Conservation (phyloP, 306 rosid species). For the Rosa multiflora region DNA sequence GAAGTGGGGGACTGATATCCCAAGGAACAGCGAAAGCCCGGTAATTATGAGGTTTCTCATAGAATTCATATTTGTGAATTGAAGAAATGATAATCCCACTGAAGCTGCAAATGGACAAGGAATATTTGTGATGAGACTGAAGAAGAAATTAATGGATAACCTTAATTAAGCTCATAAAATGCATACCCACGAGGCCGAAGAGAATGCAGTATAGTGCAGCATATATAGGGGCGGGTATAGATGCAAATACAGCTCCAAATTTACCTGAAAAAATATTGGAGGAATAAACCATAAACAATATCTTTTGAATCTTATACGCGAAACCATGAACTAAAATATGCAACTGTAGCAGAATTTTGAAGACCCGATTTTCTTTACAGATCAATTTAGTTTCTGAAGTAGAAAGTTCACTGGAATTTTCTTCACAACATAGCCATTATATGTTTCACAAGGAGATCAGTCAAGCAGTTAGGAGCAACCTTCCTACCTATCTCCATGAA, state of each 20-base stretch:
- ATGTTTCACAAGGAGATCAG: not conserved
- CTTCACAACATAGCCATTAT: not conserved
- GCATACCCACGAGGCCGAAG: conserved; percentile 89
- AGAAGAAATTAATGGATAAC: not conserved
- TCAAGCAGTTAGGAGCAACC: conserved; percentile 1
- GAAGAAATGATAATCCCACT: conserved; percentile 90
- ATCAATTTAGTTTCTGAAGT: not conserved
- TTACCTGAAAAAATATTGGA: conserved; percentile 53
- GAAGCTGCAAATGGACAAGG: conserved; percentile 59
- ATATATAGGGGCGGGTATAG: conserved; percentile 86
- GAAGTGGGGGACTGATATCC: conserved; percentile 84
- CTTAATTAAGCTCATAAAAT: conserved; percentile 5
- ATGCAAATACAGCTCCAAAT: conserved; percentile 98
- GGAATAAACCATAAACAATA: conserved; percentile 2
- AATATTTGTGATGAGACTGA: conserved; percentile 18
- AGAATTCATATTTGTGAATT: conserved; percentile 92
- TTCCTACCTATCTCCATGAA: conserved; percentile 16
- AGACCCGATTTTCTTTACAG: not conserved
- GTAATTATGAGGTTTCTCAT: conserved; percentile 94
- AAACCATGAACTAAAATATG: not conserved
- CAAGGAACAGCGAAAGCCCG: conserved; percentile 86
- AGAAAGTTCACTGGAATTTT: not conserved
- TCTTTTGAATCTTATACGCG: not conserved
- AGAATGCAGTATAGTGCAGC: conserved; percentile 85
- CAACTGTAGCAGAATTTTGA: not conserved